phyloP scores from a whole-genome alignment of 306 rosid species.

The Mimosa pudica region DNA sequence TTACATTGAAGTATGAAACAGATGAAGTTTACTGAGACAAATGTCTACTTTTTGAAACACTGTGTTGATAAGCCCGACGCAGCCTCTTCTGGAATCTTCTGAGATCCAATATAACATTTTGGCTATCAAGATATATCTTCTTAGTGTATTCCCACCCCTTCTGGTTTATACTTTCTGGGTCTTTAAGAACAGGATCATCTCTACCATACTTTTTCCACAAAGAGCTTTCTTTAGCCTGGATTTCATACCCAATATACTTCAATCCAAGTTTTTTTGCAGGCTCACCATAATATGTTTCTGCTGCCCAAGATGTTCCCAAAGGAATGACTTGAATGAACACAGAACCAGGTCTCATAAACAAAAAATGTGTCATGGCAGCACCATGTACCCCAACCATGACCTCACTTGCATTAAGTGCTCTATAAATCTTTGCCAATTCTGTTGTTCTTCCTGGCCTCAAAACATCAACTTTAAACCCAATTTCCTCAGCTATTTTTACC shows the following conservation, averaged over 20 bases:
- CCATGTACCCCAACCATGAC: slow-evolving; percentile 96
- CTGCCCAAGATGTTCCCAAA: slow-evolving; percentile 88
- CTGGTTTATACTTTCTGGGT: slow-evolving; percentile 63
- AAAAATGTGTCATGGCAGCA: slow-evolving; percentile 93
- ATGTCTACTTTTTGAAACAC: slow-evolving; percentile 38
- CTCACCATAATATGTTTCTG: slow-evolving; percentile 80
- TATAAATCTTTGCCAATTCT: slow-evolving; percentile 82
- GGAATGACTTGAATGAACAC: slow-evolving; percentile 89
- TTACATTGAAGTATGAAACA: background rate
- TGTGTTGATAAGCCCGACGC: slow-evolving; percentile 58
- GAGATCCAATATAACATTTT: slow-evolving; percentile 67
- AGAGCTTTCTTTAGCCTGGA: slow-evolving; percentile 73
- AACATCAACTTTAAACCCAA: slow-evolving; percentile 68
- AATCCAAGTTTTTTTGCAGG: slow-evolving; percentile 89
- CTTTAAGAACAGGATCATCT: slow-evolving; percentile 63
- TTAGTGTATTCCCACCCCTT: slow-evolving; percentile 93
- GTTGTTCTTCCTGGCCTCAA: slow-evolving; percentile 63
- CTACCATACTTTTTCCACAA: slow-evolving; percentile 51
- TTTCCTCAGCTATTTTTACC: slow-evolving; percentile 64
- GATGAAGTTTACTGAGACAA: slow-evolving; percentile 34
- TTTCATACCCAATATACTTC: slow-evolving; percentile 78
- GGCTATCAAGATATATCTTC: slow-evolving; percentile 85
- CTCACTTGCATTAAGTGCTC: slow-evolving; percentile 70
- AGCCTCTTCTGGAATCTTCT: slow-evolving; percentile 69
- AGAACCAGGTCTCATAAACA: slow-evolving; percentile 72